Evolutionary conservation across 2,329 filamentous ascomycete species (phyloP).

Genomic region (Mollisiaceae sp.): DNA sequence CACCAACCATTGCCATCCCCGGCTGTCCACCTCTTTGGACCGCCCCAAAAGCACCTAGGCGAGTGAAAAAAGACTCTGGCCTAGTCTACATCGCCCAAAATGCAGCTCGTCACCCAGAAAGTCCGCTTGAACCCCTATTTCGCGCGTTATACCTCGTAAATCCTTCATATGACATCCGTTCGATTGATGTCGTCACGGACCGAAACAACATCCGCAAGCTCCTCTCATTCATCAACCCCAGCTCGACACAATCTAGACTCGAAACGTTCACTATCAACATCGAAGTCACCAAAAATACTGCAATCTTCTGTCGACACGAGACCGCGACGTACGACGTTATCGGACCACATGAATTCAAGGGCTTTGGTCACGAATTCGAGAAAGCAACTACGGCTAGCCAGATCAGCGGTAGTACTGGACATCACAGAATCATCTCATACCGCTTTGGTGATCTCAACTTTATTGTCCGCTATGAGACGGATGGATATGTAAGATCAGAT

Average conservation of each 20-base stretch:
- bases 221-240: slow-evolving; percentile 48
- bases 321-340: slow-evolving; percentile 40
- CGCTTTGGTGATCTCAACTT: slow-evolving; percentile 48
- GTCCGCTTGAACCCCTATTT: slow-evolving; percentile 54
- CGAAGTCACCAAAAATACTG: slow-evolving; percentile 47
- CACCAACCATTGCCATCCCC: slow-evolving; percentile 52
- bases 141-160: slow-evolving; percentile 48
- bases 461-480: slow-evolving; percentile 51
- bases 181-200: slow-evolving; percentile 50
- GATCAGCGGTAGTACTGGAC: slow-evolving; percentile 47
- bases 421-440: slow-evolving; percentile 53
- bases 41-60: slow-evolving; percentile 35
- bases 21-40: slow-evolving; percentile 49
- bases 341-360: slow-evolving; percentile 45
- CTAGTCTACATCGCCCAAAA: slow-evolving; percentile 52
- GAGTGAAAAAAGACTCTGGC: slow-evolving; percentile 47
- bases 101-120: slow-evolving; percentile 49
- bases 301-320: slow-evolving; percentile 47
- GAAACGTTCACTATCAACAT: slow-evolving; percentile 49
- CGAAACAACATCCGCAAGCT: slow-evolving; percentile 56
- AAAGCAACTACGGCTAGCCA: slow-evolving; percentile 48
- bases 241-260: slow-evolving; percentile 31
- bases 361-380: slow-evolving; percentile 51
- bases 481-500: slow-evolving; percentile 46
- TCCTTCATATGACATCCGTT: slow-evolving; percentile 40